A percentile compares a stretch with the other conserved stretches of the same genome.
Evolutionary conservation across 371 early-diverging fungal genomes (phyloP).

Genomic region (Mortierella sp.): DNA sequence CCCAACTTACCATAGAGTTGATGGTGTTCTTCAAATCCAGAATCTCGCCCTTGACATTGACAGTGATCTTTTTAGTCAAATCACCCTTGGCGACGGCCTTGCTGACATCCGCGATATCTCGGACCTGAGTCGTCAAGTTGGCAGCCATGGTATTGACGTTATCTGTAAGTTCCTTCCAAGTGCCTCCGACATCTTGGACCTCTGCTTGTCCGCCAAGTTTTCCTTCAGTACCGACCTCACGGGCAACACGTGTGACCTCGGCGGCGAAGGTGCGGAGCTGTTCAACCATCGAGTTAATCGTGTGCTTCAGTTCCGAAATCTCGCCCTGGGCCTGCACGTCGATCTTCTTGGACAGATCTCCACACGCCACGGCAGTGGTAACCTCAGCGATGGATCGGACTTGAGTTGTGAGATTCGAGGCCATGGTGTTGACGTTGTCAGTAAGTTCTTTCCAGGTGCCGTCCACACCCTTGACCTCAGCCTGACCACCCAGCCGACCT

Average conservation of each 20-base stretch:
- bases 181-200: too few relatives aligned
- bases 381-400: constrained; percentile 52
- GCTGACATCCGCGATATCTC: constrained; percentile 65
- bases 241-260: too few relatives aligned
- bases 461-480: constrained; percentile 60
- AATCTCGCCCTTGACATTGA: constrained; percentile 67
- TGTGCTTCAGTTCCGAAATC: constrained; percentile 23
- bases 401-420: too few relatives aligned
- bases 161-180: too few relatives aligned
- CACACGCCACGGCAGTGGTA: constrained; percentile 73
- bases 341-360: constrained; percentile 69
- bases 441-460: constrained; percentile 82
- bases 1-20: constrained; percentile 59
- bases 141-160: constrained; percentile 62
- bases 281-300: too few relatives aligned
- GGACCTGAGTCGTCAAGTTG: constrained; percentile 66
- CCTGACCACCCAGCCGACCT: constrained; percentile 21
- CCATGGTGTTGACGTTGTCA: constrained; percentile 62
- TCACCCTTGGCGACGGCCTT: constrained; percentile 68
- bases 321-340: constrained; percentile 57
- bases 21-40: constrained; percentile 69
- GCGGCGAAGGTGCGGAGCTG: too few relatives aligned
- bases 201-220: too few relatives aligned
- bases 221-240: too few relatives aligned
- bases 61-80: constrained; percentile 64